These are phyloP conservation scores for Neofusicoccum ribis DNA, from an alignment of 2,329 filamentous ascomycete genomes.

Conservation along the genomic window DNA sequence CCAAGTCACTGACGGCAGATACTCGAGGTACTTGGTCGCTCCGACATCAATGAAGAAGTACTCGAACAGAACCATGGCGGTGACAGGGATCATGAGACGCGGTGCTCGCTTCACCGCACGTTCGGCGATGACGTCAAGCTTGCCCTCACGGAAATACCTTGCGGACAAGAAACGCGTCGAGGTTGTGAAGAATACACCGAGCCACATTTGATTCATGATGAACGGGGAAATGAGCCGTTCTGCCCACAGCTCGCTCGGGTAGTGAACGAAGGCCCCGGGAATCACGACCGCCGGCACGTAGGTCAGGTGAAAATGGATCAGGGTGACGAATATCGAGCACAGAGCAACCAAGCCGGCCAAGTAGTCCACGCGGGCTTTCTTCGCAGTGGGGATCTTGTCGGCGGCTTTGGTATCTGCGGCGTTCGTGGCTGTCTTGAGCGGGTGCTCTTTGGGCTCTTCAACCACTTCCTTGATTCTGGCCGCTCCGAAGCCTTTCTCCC, in stretches of 20 bases:
- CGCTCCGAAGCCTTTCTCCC: constrained; percentile 8
- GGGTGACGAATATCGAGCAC: constrained; percentile 46
- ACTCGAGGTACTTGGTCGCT: constrained; percentile 45
- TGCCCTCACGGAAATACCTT: constrained; percentile 45
- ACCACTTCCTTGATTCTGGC: constrained; percentile 10
- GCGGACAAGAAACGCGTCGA: constrained; percentile 48
- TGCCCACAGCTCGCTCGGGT: constrained; percentile 43
- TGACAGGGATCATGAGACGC: constrained; percentile 49
- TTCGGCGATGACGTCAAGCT: constrained; percentile 45
- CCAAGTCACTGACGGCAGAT: constrained; percentile 49
- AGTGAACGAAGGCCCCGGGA: constrained; percentile 38
- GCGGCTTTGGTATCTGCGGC: background rate
- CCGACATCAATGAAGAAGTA: constrained; percentile 51
- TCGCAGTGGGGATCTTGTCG: constrained; percentile 9
- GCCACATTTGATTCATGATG: constrained; percentile 49
- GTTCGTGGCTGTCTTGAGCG: background rate
- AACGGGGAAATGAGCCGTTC: constrained; percentile 46
- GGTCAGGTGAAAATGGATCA: constrained; percentile 48
- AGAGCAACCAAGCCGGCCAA: constrained; percentile 49
- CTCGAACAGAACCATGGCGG: constrained; percentile 45
- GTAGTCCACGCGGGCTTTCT: constrained; percentile 45
- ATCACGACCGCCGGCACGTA: constrained; percentile 45
- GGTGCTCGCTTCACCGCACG: constrained; percentile 47
- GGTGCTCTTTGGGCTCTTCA: constrained; percentile 13
- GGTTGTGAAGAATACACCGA: constrained; percentile 52